phyloP scores from a whole-genome alignment of 192 early-diverging fungal species.

The Allomyces arbusculus region DNA sequence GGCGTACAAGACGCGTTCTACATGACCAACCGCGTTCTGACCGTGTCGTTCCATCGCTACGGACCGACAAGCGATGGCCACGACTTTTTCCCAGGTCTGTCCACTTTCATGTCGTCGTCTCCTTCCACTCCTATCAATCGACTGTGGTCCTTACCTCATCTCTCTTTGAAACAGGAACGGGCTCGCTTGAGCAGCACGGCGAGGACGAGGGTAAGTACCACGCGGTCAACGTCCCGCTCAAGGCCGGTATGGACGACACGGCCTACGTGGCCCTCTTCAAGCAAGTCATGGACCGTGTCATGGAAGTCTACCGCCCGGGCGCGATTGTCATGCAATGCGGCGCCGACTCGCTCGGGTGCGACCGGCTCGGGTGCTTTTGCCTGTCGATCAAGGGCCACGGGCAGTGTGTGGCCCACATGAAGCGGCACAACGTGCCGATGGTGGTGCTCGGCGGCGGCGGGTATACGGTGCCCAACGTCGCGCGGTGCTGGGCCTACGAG shows the following conservation, averaged over 20 bases:
- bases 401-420: constrained; percentile 57
- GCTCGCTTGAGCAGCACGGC: constrained; percentile 57
- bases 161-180: not conserved
- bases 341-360: constrained; percentile 85
- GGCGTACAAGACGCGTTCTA: constrained; percentile 91
- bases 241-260: constrained; percentile 88
- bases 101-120: constrained; percentile 15
- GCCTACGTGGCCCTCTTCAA: constrained; percentile 39
- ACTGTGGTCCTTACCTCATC: too few relatives aligned
- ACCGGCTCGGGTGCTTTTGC: constrained; percentile 89
- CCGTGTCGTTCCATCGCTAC: constrained; percentile 86
- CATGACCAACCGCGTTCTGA: constrained; percentile 84
- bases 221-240: constrained; percentile 81
- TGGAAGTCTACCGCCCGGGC: constrained; percentile 78
- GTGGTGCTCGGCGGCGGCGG: constrained; percentile 77
- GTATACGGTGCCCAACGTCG: constrained; percentile 76
- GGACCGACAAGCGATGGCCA: constrained; percentile 33
- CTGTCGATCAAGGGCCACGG: constrained; percentile 75
- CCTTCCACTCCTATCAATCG: too few relatives aligned
- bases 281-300: constrained; percentile 78
- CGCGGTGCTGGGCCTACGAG: constrained; percentile 85
- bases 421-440: constrained; percentile 53
- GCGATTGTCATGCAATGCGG: constrained; percentile 93
- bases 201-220: constrained; percentile 73
- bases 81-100: constrained; percentile 88